These are phyloP conservation scores for Papiliotrema laurentii DNA, from an alignment of 1,284 basidiomycete genomes.

Conservation along the genomic window DNA sequence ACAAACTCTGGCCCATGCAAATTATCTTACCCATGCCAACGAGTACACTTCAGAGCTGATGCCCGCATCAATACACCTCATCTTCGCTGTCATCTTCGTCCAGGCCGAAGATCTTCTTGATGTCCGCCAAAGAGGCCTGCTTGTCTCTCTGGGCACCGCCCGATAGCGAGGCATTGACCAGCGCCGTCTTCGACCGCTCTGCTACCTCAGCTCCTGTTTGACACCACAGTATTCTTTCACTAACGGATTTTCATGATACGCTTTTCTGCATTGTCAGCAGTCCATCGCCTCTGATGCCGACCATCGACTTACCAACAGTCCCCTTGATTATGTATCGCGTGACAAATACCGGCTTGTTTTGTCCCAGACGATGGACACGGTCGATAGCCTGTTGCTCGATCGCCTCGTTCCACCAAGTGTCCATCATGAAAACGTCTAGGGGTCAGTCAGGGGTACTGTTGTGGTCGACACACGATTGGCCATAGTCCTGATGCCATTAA, in stretches of 20 bases:
- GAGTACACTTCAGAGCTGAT: too few relatives aligned
- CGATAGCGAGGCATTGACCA: slow-evolving; percentile 46
- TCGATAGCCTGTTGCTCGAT: slow-evolving; percentile 75
- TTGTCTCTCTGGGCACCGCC: slow-evolving; percentile 38
- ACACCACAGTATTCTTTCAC: slow-evolving; percentile 5
- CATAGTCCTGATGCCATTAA: slow-evolving; percentile 7
- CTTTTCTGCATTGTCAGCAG: slow-evolving; percentile 3
- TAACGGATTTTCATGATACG: slow-evolving; percentile 66
- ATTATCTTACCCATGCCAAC: too few relatives aligned
- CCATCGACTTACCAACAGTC: slow-evolving; percentile 55
- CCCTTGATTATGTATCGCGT: slow-evolving; percentile 73
- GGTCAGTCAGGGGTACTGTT: slow-evolving; percentile 40
- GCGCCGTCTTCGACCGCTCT: slow-evolving; percentile 46
- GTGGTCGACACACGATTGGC: slow-evolving; percentile 10
- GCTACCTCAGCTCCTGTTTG: background rate
- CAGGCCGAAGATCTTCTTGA: slow-evolving; percentile 48
- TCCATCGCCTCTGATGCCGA: background rate
- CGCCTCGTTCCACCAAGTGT: slow-evolving; percentile 93
- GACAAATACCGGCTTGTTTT: slow-evolving; percentile 64
- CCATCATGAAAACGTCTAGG: slow-evolving; percentile 93
- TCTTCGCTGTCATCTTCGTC: slow-evolving; percentile 44
- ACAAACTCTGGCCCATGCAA: too few relatives aligned
- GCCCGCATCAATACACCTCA: slow-evolving; percentile 34
- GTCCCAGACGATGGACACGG: slow-evolving; percentile 53
- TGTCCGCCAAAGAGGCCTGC: slow-evolving; percentile 38